Evolutionary conservation across 257 asterid species (phyloP).

Genomic region (Anisodus acutangulus): DNA sequence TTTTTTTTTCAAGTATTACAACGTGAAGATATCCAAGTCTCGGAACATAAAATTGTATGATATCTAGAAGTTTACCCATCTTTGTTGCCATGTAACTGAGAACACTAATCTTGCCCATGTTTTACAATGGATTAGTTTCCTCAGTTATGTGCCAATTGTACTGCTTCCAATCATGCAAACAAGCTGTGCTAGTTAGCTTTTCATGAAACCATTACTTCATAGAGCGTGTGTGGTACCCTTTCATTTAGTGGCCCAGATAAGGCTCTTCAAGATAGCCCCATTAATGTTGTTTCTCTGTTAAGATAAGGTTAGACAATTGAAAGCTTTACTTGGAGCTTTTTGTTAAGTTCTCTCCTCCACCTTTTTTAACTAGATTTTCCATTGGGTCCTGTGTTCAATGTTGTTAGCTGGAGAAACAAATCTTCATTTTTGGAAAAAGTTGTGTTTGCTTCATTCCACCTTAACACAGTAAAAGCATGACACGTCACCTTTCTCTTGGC

Average conservation of each 20-base stretch:
- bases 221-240: too few relatives aligned
- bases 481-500: neutral
- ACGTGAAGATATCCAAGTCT: neutral
- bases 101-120: neutral
- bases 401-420: neutral
- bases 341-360: neutral
- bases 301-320: neutral
- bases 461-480: neutral
- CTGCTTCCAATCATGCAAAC: neutral
- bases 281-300: neutral
- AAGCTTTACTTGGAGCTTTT: slow-evolving; percentile 1
- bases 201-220: neutral
- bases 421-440: too few relatives aligned
- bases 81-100: neutral
- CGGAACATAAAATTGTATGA: neutral
- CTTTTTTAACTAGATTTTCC: neutral
- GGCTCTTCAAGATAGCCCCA: neutral
- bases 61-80: slow-evolving; percentile 15
- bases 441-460: too few relatives aligned
- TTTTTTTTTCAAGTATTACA: neutral
- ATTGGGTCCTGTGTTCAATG: neutral
- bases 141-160: neutral
- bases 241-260: too few relatives aligned
- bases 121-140: neutral
- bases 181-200: neutral